phyloP scores from a whole-genome alignment of 768 basidiomycete species.

The Lentinula detonsa region DNA sequence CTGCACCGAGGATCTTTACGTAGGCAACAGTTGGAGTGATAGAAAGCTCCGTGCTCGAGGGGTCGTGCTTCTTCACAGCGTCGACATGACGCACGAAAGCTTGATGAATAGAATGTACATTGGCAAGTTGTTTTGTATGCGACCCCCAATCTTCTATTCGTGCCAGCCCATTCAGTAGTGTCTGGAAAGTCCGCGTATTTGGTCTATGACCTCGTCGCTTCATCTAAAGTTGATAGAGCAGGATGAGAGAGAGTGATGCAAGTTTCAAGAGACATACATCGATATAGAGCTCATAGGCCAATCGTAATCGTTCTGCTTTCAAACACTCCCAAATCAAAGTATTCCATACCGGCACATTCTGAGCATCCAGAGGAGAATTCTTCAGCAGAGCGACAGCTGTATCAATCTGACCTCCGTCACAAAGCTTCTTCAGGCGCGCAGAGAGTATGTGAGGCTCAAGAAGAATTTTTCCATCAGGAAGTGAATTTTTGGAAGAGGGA shows the following conservation, averaged over 20 bases:
- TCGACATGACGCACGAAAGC: slow-evolving; percentile 46
- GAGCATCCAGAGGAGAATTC: slow-evolving; percentile 63
- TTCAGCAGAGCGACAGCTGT: slow-evolving; percentile 64
- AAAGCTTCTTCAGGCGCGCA: slow-evolving; percentile 49
- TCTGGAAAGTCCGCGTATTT: slow-evolving; percentile 59
- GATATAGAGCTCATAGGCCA: slow-evolving; percentile 59
- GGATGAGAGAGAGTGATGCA: not conserved
- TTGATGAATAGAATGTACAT: slow-evolving; percentile 56
- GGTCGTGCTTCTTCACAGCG: slow-evolving; percentile 42
- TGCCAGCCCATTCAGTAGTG: slow-evolving; percentile 60
- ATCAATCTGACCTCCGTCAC: slow-evolving; percentile 48
- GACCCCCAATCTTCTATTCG: slow-evolving; percentile 55
- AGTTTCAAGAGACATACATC: slow-evolving; percentile 43
- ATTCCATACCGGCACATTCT: slow-evolving; percentile 76
- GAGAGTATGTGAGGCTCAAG: slow-evolving; percentile 64
- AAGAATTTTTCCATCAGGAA: slow-evolving; percentile 14
- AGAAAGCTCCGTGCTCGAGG: slow-evolving; percentile 41
- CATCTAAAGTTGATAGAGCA: slow-evolving; percentile 46
- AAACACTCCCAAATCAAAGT: slow-evolving; percentile 65
- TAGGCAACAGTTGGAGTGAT: slow-evolving; percentile 50
- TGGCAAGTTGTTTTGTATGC: slow-evolving; percentile 54
- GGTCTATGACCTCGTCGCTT: slow-evolving; percentile 77
- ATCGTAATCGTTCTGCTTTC: slow-evolving; percentile 47
- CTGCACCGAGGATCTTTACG: slow-evolving; percentile 59
- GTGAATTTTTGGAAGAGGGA: not conserved